phyloP scores from a whole-genome alignment of 2,329 filamentous ascomycete genomes.

The Albifimbria verrucaria region DNA sequence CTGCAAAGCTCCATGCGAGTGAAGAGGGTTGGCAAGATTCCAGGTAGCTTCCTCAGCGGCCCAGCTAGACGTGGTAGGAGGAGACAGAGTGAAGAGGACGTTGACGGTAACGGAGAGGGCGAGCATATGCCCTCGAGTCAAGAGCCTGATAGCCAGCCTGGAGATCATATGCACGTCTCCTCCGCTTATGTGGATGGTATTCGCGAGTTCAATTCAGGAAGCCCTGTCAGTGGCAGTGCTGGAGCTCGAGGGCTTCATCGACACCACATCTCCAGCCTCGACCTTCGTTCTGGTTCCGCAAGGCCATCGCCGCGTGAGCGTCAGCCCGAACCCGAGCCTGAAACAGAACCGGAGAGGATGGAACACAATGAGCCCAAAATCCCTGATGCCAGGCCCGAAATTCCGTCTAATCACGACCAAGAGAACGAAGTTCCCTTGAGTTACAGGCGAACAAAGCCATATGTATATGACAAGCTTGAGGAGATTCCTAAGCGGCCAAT shows the following conservation, averaged over 20 bases:
- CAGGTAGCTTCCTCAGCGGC: constrained; percentile 75
- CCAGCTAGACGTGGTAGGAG: constrained; percentile 73
- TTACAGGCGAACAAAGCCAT: constrained; percentile 60
- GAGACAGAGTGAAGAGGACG: constrained; percentile 65
- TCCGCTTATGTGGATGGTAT: constrained; percentile 41
- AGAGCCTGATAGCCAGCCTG: constrained; percentile 39
- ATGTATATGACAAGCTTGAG: constrained; percentile 51
- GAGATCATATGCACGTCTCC: constrained; percentile 35
- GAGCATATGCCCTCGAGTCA: constrained; percentile 37
- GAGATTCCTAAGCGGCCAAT: constrained; percentile 51
- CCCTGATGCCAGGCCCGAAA: constrained; percentile 38
- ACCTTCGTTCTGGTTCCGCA: constrained; percentile 28
- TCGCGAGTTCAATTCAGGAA: constrained; percentile 55
- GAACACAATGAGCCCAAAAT: constrained; percentile 40
- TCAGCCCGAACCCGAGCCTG: constrained; percentile 13
- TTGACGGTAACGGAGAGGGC: constrained; percentile 39
- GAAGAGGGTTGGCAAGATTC: constrained; percentile 71
- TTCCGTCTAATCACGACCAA: constrained; percentile 69
- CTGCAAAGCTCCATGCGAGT: constrained; percentile 73
- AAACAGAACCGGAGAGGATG: constrained; percentile 30
- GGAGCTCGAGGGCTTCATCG: constrained; percentile 39
- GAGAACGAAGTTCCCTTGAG: constrained; percentile 78
- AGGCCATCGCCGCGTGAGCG: constrained; percentile 26
- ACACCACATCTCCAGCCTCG: constrained; percentile 34
- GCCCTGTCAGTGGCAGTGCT: constrained; percentile 50